phyloP scores from a whole-genome alignment of 495 filamentous ascomycete species.

The Aspergillus asperescens region DNA sequence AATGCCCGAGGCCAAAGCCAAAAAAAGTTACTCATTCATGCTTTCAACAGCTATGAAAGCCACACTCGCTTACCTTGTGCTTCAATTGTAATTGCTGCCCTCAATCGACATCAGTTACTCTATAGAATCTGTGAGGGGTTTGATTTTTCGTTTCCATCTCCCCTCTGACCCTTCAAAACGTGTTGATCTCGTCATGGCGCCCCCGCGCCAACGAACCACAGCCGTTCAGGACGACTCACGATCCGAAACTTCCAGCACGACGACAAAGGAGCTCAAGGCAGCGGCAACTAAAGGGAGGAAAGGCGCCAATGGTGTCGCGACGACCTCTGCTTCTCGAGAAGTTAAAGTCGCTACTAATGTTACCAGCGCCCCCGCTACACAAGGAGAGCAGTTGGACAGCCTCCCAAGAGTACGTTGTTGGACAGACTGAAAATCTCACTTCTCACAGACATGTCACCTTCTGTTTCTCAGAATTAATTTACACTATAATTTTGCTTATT shows the following conservation, averaged over 20 bases:
- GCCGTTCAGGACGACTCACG: conserved; percentile 47
- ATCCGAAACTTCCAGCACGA: conserved; percentile 50
- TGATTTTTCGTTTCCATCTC: conserved; percentile 2
- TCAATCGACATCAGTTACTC: background rate
- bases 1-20: conserved; percentile 9
- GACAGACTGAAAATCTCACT: background rate
- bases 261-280: conserved; percentile 42
- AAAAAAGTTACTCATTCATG: conserved; percentile 21
- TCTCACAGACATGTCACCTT: conserved; percentile 5
- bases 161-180: background rate
- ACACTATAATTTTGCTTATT: background rate
- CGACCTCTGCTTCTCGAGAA: conserved; percentile 9
- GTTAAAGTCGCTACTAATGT: conserved; percentile 25
- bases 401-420: conserved; percentile 32
- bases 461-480: background rate
- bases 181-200: conserved; percentile 30
- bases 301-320: conserved; percentile 14
- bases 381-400: conserved; percentile 25
- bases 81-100: conserved; percentile 12
- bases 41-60: conserved; percentile 4
- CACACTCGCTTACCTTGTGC: background rate
- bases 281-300: conserved; percentile 34
- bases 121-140: conserved; percentile 1
- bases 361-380: conserved; percentile 32
- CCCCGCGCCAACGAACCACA: conserved; percentile 43